Base-by-base conservation (phyloP, 495 filamentous ascomycete genomes). In the Poronia punctata region DNA sequence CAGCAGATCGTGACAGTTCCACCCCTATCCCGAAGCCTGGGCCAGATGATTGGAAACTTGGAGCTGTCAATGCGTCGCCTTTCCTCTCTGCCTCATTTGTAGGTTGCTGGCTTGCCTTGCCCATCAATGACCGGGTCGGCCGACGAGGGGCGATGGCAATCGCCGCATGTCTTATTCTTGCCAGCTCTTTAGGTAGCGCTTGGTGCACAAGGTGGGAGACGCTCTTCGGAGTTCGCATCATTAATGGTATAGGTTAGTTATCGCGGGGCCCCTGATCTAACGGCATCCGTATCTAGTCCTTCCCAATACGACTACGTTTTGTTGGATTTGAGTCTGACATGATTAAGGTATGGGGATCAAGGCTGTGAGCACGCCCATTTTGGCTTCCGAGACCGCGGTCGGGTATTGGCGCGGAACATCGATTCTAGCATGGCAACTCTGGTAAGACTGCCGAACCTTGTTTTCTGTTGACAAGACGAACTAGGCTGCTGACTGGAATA, bases 401-500 rank as follows among this genome's bases (percentile, higher is more conserved):
- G 50, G 57, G 6, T 59, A 46, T 29, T 61, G 57, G 57, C 37
- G 57, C 50, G 57, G 57, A 5, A 52, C 55, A 21, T 48, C 41
- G 10, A 54, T 61, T 5, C 49, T 61, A 5, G 52, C 52, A 6
- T 61, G 57, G 57, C 57, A 61, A 35, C 31, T 61, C 17, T 61
- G 57, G 57, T 61, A 40, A 32, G 46, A 28, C 14, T 18, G 4
- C 16, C 3, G 2, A 23, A 4, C 35, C 12, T 7, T 12, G 14
- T 12, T 16, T 18, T 24, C 9, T 9, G 18, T 27, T n/a, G 1
- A n/a, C 8, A 30, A 15, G 31, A 24, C 35, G n/a, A n/a, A 11
- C 18, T 11, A 19, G 16, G 14, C 10, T 14, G 21, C 22, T 41
- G 10, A 41, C 22, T 8, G 3, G 4, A 26, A 1, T 35, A 60